Conservation (phyloP, 495 filamentous ascomycete genomes). For the Annulohypoxylon bovei region DNA sequence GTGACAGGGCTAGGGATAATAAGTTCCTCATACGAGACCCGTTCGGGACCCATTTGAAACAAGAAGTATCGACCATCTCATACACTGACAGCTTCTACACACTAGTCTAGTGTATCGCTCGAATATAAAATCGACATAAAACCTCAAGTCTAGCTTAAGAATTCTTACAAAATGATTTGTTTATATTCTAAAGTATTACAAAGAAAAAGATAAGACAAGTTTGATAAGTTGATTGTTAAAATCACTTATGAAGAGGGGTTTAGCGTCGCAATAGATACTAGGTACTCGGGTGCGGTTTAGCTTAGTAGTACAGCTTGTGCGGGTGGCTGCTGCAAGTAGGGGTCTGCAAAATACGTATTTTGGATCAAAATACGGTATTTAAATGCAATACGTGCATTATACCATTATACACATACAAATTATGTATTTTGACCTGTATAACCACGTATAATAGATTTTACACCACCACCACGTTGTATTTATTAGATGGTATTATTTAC, state of each 20-base stretch:
- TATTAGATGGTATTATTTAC: too few relatives aligned
- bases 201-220: slow-evolving; percentile 10
- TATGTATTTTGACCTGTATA: too few relatives aligned
- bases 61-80: not conserved
- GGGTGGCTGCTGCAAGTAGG: slow-evolving; percentile 28
- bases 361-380: too few relatives aligned
- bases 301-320: not conserved
- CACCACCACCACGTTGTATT: too few relatives aligned
- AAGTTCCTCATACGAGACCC: slow-evolving; percentile 7
- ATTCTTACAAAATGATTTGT: slow-evolving; percentile 2
- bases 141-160: not conserved
- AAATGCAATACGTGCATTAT: too few relatives aligned
- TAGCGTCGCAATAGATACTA: slow-evolving; percentile 8
- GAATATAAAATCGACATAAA: not conserved
- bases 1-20: slow-evolving; percentile 5
- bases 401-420: too few relatives aligned
- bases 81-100: not conserved
- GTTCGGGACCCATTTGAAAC: not conserved
- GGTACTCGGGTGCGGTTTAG: not conserved
- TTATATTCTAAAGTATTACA: slow-evolving; percentile 2
- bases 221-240: not conserved
- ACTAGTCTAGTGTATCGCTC: not conserved
- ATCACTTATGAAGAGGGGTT: slow-evolving; percentile 1
- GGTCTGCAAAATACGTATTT: too few relatives aligned
- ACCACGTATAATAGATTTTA: too few relatives aligned